phyloP scores from a whole-genome alignment of 2,329 filamentous ascomycete genomes.

The Ceratocystis eucalypticola region DNA sequence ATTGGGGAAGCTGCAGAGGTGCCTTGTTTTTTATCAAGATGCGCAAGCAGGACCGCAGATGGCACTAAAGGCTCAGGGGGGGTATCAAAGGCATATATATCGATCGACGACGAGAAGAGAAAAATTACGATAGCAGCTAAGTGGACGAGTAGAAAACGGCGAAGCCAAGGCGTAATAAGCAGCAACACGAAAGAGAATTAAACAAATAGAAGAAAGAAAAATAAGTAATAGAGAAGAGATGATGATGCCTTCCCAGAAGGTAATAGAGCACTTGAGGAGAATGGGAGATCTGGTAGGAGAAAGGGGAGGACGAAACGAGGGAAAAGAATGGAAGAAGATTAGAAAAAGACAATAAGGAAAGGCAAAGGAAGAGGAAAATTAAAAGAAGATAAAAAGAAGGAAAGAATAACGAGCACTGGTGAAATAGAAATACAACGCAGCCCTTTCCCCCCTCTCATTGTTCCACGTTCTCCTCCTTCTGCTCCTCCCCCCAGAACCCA shows the following conservation, averaged over 20 bases:
- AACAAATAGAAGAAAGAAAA: constrained; percentile 4
- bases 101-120: constrained; percentile 1
- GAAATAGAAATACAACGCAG: constrained; percentile 4
- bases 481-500: neutral
- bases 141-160: neutral
- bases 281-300: neutral
- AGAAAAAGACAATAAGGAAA: neutral
- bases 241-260: constrained; percentile 10
- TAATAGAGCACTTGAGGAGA: neutral
- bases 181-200: neutral
- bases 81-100: constrained; percentile 7
- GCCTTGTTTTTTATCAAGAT: neutral
- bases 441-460: neutral
- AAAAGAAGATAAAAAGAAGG: neutral
- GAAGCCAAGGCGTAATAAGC: neutral
- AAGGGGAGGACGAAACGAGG: neutral
- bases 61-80: neutral
- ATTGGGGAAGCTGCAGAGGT: neutral
- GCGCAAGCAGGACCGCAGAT: neutral
- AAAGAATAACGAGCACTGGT: constrained; percentile 7
- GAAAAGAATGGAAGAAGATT: neutral
- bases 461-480: neutral
- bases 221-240: neutral
- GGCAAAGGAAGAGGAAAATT: neutral
- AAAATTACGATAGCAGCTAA: neutral